Base-by-base conservation (phyloP, 306 rosid genomes). In the Myrica gale region DNA sequence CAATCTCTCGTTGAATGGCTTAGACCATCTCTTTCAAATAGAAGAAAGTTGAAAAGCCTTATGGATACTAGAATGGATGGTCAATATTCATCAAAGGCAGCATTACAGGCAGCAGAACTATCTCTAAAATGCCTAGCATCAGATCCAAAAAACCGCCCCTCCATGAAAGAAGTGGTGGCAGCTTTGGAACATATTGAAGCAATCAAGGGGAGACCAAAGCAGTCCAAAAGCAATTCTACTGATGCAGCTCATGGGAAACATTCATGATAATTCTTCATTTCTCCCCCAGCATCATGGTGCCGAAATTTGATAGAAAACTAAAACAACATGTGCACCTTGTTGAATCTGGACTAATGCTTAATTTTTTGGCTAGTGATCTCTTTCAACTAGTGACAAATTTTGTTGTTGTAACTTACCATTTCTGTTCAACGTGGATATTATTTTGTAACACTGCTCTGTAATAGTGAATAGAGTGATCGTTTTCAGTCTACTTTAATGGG, bases 1-100 rank as follows among this genome's bases (percentile, higher is more conserved):
- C 91, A 87, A 7, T 84, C 87, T 54, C 92, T 95, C 19, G 90
- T 90, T 26, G 92, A 86, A 6, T 95, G 98, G 98, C 69, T 72
- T 4, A 95, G 84, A 76, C 97, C 95, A 37, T 71, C 5, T 68
- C 89, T 92, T 6, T 56, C 69, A 8, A 69, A 77, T 16, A 90
- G 50, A 78, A 83, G 75, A 75, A 90, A 74, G 83, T 63, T 90
- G 69, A 88, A 74, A 79, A 69, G 32, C 23, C 57, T 92, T 7
- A 79, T 95, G 87, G 97, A 95, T 83, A 51, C 44, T 1, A 54
- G 73, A 74, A 76, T 95, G 61, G 88, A 89, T 71, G 96, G 96
- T 5, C 97, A 92, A 69, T 95, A 92, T 80, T 67, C 95, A 68
- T 37, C 21, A 58, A 84, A 84, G 81, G 93, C 93, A 52, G 90